Conservation (phyloP, 352 stramenopile species). For the Peronospora belbahrii region DNA sequence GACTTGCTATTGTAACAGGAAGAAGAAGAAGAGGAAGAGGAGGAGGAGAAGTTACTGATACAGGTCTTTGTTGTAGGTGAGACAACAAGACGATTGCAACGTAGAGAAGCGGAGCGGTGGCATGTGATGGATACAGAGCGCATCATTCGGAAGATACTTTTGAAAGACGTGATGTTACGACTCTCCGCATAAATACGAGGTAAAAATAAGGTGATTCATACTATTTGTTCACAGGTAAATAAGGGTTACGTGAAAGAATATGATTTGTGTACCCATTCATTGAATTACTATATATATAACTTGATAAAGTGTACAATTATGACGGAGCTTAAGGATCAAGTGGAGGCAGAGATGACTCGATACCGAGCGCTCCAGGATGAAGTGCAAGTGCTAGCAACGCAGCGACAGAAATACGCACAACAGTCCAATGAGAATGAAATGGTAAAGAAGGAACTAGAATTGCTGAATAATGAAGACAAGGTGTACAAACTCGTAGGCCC, state of each 20-base stretch:
- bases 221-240: too few species aligned
- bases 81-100: not conserved
- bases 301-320: constrained; percentile 15
- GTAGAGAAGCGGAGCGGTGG: constrained; percentile 2
- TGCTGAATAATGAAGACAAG: constrained; percentile 82
- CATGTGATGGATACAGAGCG: constrained; percentile 3
- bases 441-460: constrained; percentile 90
- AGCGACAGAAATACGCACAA: constrained; percentile 87
- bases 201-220: not conserved
- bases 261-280: not conserved
- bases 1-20: constrained; percentile 39
- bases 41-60: constrained; percentile 11
- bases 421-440: constrained; percentile 95
- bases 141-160: constrained; percentile 2
- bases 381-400: constrained; percentile 71
- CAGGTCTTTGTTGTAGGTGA: not conserved
- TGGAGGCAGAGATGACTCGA: constrained; percentile 83
- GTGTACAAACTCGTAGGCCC: constrained; percentile 94
- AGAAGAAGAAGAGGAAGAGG: constrained; percentile 5
- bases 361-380: constrained; percentile 90
- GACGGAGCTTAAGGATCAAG: constrained; percentile 55
- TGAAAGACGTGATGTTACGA: not conserved
- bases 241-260: not conserved
- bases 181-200: not conserved
- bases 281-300: constrained; percentile 7